A percentile compares a stretch with the other conserved stretches of the same genome.
Evolutionary conservation across 2,329 filamentous ascomycete genomes (phyloP).

Genomic region (Hawksworthiomyces lignivorus): DNA sequence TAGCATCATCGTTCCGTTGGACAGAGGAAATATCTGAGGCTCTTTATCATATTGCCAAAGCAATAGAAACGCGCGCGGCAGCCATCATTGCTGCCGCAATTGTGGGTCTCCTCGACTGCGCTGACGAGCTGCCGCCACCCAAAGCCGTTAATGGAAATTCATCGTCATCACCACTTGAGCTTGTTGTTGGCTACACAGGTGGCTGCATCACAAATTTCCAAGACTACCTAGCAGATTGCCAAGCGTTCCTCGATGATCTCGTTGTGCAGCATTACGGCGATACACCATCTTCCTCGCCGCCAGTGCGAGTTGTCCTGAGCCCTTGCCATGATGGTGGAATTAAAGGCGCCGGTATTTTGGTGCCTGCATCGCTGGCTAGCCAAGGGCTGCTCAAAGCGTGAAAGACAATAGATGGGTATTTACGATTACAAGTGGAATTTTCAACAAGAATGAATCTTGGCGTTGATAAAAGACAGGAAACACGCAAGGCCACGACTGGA

Average conservation of each 20-base stretch:
- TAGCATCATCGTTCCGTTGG: slow-evolving; percentile 45
- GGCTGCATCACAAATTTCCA: slow-evolving; percentile 76
- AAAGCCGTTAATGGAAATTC: too few relatives aligned
- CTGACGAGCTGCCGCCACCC: slow-evolving; percentile 51
- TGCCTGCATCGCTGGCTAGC: slow-evolving; percentile 30
- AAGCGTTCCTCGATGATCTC: slow-evolving; percentile 56
- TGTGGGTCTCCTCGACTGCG: slow-evolving; percentile 60
- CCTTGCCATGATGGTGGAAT: slow-evolving; percentile 57
- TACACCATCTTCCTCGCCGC: slow-evolving; percentile 11
- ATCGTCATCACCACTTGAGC: slow-evolving; percentile 31
- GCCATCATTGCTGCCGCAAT: slow-evolving; percentile 67
- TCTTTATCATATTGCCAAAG: slow-evolving; percentile 59
- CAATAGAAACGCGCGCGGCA: slow-evolving; percentile 65
- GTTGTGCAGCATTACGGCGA: slow-evolving; percentile 32
- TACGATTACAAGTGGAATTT: too few relatives aligned
- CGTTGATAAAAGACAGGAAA: too few relatives aligned
- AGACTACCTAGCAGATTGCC: slow-evolving; percentile 62
- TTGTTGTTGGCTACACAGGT: slow-evolving; percentile 73
- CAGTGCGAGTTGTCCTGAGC: slow-evolving; percentile 39
- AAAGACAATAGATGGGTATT: not conserved
- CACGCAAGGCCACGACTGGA: too few relatives aligned
- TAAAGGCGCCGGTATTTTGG: slow-evolving; percentile 53
- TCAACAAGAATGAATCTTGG: too few relatives aligned
- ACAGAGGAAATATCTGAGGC: slow-evolving; percentile 49
- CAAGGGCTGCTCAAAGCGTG: slow-evolving; percentile 4